Evolutionary conservation across 1,284 basidiomycete genomes (phyloP).

Genomic region (Chalciporus sp.): DNA sequence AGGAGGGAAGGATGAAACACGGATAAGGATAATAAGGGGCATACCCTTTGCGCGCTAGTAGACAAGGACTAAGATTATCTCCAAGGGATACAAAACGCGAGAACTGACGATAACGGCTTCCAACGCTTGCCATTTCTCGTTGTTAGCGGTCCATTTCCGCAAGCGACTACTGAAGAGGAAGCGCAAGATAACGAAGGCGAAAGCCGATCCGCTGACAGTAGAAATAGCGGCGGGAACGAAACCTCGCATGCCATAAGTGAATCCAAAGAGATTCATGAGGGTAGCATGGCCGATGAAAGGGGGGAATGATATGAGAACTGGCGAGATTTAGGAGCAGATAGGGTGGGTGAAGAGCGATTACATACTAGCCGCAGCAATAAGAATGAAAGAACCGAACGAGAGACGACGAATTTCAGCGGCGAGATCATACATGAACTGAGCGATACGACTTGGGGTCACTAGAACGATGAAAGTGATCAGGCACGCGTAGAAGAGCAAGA

Average conservation of each 20-base stretch:
- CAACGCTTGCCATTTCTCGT: conserved; percentile 76
- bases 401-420: conserved; percentile 63
- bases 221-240: conserved; percentile 65
- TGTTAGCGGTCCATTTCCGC: conserved; percentile 58
- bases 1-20: conserved; percentile 81
- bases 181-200: conserved; percentile 68
- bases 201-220: conserved; percentile 66
- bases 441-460: conserved; percentile 64
- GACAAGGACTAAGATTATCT: conserved; percentile 2
- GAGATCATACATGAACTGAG: conserved; percentile 70
- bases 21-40: conserved; percentile 76
- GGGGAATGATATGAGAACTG: conserved; percentile 75
- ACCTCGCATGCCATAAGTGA: conserved; percentile 79
- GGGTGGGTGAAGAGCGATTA: conserved; percentile 11
- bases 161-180: conserved; percentile 58
- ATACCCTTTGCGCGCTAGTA: conserved; percentile 67
- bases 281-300: conserved; percentile 79
- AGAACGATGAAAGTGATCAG: conserved; percentile 44
- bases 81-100: conserved; percentile 6
- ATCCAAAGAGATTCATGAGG: conserved; percentile 67
- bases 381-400: conserved; percentile 62
- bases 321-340: conserved; percentile 11
- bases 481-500: conserved; percentile 27
- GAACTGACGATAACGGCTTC: conserved; percentile 70
- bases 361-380: conserved; percentile 56